Evolutionary conservation across 108 stramenopile species (phyloP), one percentile per base, ranked within the genome.

Genomic region (Conticribra guillardii): DNA sequence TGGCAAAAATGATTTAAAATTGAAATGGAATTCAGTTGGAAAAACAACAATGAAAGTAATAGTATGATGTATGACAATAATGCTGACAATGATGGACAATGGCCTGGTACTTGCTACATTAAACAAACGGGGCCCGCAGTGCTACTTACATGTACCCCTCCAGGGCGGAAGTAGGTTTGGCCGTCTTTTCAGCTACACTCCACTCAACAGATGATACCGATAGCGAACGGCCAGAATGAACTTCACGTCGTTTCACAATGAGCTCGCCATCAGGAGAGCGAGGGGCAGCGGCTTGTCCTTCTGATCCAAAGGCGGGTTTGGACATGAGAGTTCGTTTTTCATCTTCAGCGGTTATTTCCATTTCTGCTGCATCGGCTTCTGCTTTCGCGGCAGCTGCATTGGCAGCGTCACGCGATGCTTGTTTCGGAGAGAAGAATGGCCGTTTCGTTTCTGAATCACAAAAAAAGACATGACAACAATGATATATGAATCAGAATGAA

Each of bases 71-170:
- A n/a, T n/a, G n/a, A n/a, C n/a, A n/a, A n/a, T n/a, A n/a, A n/a
- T n/a, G n/a, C n/a, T n/a, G n/a, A n/a, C n/a, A n/a, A n/a, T n/a
- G n/a, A n/a, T n/a, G n/a, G n/a, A n/a, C n/a, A n/a, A n/a, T n/a
- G n/a, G n/a, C n/a, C n/a, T n/a, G n/a, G n/a, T n/a, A n/a, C n/a
- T n/a, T n/a, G n/a, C n/a, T n/a, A n/a, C n/a, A n/a, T n/a, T n/a
- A n/a, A n/a, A n/a, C n/a, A n/a, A n/a, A n/a, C n/a, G n/a, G n/a
- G n/a, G n/a, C n/a, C n/a, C n/a, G n/a, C n/a, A n/a, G n/a, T n/a
- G n/a, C n/a, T n/a, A n/a, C n/a, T n/a, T n/a, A n/a, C 89, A 95
- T 89, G 67, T 79, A 95, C 16, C 88, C 87, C 67, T 92, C 94
- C 59, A 95, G 67, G 1, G 70, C 76, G 9, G 85, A 86, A 0